These are phyloP conservation scores for Blastobotrys niveus DNA, from an alignment of 1,139 yeast species.

Conservation along the genomic window DNA sequence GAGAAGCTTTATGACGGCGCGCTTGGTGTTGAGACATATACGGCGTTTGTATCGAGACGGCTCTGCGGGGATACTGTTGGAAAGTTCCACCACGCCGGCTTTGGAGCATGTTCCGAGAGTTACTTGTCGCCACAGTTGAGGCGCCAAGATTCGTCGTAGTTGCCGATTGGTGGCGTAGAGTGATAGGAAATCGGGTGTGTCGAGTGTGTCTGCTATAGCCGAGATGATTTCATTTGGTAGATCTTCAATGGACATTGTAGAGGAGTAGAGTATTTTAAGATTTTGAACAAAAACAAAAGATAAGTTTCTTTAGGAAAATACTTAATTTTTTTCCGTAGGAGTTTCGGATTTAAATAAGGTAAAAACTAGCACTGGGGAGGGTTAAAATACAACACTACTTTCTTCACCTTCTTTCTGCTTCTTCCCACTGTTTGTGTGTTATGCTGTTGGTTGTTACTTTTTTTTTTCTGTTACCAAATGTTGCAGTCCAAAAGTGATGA, in stretches of 20 bases:
- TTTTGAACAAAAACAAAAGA: no score
- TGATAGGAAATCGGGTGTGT: slow-evolving; percentile 3
- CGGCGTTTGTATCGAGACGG: slow-evolving; percentile 8
- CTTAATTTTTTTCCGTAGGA: no score
- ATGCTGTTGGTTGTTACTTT: no score
- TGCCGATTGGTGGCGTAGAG: slow-evolving; percentile 2
- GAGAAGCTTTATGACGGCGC: not conserved
- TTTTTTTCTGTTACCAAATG: no score
- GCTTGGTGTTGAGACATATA: slow-evolving; percentile 5
- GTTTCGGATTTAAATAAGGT: no score
- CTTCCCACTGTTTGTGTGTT: no score
- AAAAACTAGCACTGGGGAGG: no score
- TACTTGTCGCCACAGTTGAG: slow-evolving; percentile 11
- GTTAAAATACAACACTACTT: no score
- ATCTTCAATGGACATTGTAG: not conserved
- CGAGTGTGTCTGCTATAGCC: not conserved
- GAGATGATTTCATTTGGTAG: slow-evolving; percentile 8
- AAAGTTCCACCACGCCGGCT: slow-evolving; percentile 7
- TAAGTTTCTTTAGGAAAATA: no score
- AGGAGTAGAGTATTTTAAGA: not conserved
- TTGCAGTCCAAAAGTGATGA: no score
- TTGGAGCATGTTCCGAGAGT: slow-evolving; percentile 7
- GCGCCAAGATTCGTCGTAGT: slow-evolving; percentile 2
- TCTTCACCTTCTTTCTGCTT: no score
- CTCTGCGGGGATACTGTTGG: slow-evolving; percentile 6